A percentile compares a stretch with the other conserved stretches of the same genome.
phyloP scores from a whole-genome alignment of 2,329 filamentous ascomycete species.

The Colletotrichum tofieldiae region DNA sequence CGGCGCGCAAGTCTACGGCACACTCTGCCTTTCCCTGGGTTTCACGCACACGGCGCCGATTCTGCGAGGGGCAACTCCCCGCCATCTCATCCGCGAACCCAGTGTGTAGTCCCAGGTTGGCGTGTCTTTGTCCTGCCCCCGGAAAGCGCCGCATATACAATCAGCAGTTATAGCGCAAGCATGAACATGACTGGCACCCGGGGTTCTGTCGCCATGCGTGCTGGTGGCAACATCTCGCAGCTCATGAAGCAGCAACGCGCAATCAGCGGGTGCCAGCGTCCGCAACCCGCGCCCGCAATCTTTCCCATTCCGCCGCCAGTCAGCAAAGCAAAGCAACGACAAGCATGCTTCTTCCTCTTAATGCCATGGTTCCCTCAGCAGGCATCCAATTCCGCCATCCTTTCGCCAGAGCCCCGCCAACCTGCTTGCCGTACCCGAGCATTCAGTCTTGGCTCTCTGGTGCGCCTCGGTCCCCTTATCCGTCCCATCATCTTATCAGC shows the following conservation, averaged over 20 bases:
- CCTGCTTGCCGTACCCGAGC: constrained; percentile 20
- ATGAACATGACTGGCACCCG: neutral
- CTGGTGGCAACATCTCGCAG: neutral
- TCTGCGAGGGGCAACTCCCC: neutral
- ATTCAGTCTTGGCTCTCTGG: constrained; percentile 23
- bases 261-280: neutral
- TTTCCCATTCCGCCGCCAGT: neutral
- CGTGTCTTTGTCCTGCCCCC: neutral
- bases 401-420: constrained; percentile 8
- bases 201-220: neutral
- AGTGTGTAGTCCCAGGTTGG: neutral
- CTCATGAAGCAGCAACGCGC: neutral
- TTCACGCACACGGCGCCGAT: neutral
- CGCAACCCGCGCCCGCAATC: neutral
- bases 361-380: neutral
- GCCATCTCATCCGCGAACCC: neutral
- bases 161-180: neutral
- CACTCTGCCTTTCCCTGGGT: neutral
- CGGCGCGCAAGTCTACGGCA: neutral
- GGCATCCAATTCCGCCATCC: neutral
- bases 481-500: constrained; percentile 35
- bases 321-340: neutral
- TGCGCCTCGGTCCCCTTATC: constrained; percentile 33
- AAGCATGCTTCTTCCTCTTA: neutral
- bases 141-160: constrained; percentile 5